phyloP scores from a whole-genome alignment of 2,329 filamentous ascomycete genomes.

The Xylariaceae sp. region DNA sequence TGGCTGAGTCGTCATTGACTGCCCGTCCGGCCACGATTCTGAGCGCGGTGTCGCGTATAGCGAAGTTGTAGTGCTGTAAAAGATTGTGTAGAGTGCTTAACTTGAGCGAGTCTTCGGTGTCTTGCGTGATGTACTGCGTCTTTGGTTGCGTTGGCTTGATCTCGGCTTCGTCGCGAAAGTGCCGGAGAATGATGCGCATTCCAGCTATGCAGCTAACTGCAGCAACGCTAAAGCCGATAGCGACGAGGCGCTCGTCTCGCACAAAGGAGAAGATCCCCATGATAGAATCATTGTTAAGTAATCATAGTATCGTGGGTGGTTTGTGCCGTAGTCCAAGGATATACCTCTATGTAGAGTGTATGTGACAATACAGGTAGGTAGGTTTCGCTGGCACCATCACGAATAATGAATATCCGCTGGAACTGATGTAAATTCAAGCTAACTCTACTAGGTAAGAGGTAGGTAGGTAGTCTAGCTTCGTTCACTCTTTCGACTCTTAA shows the following conservation, averaged over 20 bases:
- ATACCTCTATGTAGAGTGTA: no score
- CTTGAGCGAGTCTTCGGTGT: constrained; percentile 75
- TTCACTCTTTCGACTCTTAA: no score
- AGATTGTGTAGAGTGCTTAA: constrained; percentile 71
- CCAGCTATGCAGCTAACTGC: constrained; percentile 63
- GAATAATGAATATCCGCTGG: no score
- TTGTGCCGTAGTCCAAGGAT: not conserved
- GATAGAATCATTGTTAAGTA: constrained; percentile 25
- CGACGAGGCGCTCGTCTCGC: constrained; percentile 61
- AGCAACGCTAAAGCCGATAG: constrained; percentile 62
- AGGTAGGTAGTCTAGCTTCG: not conserved
- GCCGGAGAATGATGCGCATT: constrained; percentile 64
- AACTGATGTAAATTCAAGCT: no score
- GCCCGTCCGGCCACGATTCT: constrained; percentile 64
- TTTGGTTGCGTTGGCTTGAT: constrained; percentile 70
- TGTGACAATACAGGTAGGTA: no score
- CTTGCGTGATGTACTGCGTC: constrained; percentile 76
- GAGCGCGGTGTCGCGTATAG: constrained; percentile 72
- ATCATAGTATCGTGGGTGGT: not conserved
- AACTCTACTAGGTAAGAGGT: no score
- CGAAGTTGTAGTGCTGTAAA: constrained; percentile 72
- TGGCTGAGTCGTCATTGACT: constrained; percentile 62
- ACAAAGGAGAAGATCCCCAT: constrained; percentile 51
- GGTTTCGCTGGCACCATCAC: no score
- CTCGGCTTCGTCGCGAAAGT: constrained; percentile 69